Percentiles rank a stretch among this genome's conserved stretches.
phyloP scores from a whole-genome alignment of 306 rosid genomes.

The Gastrolobium villosum region DNA sequence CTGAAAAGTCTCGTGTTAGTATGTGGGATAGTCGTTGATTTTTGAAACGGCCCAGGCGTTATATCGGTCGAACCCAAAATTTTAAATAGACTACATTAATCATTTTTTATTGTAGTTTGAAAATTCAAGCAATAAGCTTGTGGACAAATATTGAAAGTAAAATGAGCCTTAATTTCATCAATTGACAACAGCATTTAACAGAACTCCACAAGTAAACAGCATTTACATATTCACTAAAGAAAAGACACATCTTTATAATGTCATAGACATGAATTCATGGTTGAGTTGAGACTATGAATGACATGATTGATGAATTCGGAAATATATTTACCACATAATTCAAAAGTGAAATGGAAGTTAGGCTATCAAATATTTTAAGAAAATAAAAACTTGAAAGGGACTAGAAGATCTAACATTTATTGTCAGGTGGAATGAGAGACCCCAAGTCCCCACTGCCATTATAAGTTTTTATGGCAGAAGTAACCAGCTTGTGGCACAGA shows the following conservation, averaged over 20 bases:
- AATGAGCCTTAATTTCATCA: constrained; percentile 14
- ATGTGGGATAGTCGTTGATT: no score
- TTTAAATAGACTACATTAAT: no score
- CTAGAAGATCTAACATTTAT: constrained; percentile 9
- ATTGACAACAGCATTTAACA: constrained; percentile 21
- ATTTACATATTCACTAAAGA: not conserved
- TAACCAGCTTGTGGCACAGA: constrained; percentile 54
- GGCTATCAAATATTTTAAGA: constrained; percentile 34
- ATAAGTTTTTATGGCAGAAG: constrained; percentile 41
- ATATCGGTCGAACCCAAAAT: no score
- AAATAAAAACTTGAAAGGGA: constrained; percentile 34
- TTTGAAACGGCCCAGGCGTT: no score
- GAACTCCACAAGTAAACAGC: not conserved
- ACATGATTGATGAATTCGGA: not conserved
- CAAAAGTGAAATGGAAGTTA: constrained; percentile 47
- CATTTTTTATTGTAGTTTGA: not conserved
- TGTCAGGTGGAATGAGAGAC: constrained; percentile 39
- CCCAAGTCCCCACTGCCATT: constrained; percentile 40
- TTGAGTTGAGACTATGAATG: constrained; percentile 15
- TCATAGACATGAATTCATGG: not conserved
- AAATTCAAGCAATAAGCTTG: constrained; percentile 38
- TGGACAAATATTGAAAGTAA: constrained; percentile 24
- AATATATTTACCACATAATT: constrained; percentile 31
- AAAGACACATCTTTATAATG: not conserved
- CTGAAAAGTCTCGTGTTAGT: no score